These are phyloP conservation scores for Ceratorhiza oryzae-sativae DNA, from an alignment of 1,284 basidiomycete genomes.

Conservation along the genomic window DNA sequence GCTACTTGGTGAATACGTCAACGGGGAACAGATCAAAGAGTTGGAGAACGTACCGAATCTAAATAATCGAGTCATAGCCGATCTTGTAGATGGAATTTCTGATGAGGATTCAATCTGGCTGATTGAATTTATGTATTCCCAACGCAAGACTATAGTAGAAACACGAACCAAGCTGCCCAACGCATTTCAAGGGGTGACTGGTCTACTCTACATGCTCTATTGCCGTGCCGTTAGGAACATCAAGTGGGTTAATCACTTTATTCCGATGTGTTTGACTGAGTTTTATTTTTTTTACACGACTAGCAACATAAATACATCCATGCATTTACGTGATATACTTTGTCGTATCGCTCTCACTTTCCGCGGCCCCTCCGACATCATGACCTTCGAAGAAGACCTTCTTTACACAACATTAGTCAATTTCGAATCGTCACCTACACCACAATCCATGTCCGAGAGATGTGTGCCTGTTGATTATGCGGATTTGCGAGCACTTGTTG, in stretches of 20 bases:
- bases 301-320: neutral
- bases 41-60: neutral
- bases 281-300: neutral
- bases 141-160: neutral
- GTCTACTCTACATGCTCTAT: neutral
- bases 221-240: neutral
- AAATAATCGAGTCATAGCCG: neutral
- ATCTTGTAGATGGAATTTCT: neutral
- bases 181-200: neutral
- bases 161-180: neutral
- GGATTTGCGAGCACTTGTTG: neutral
- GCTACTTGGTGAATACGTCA: neutral
- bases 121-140: neutral
- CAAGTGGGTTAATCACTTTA: too few species aligned
- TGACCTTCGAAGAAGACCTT: neutral
- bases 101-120: slow-evolving; percentile 5
- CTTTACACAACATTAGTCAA: neutral
- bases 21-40: neutral
- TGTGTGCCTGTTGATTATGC: neutral
- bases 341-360: neutral
- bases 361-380: neutral
- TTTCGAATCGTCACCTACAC: neutral
- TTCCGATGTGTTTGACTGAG: too few species aligned
- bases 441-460: too few species aligned
- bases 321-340: neutral